Conservation (phyloP, 1,284 basidiomycete species). For the Fomitopsis betulina region DNA sequence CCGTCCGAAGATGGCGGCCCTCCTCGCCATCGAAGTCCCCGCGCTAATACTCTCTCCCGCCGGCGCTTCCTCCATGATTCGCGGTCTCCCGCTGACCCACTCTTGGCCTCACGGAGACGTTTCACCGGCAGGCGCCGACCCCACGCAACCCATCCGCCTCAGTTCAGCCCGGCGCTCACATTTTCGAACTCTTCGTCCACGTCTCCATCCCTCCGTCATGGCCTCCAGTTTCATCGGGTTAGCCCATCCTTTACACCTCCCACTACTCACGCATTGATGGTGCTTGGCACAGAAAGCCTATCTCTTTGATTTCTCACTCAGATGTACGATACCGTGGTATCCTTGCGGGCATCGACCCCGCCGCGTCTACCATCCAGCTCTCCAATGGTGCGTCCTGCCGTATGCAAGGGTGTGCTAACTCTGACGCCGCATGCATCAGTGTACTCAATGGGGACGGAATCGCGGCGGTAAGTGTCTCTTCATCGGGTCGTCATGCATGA, state of each 20-base stretch:
- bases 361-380: slow-evolving; percentile 80
- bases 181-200: slow-evolving; percentile 4
- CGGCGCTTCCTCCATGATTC: neutral
- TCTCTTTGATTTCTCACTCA: slow-evolving; percentile 86
- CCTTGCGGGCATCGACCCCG: slow-evolving; percentile 80
- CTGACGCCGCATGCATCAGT: slow-evolving; percentile 40
- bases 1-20: neutral
- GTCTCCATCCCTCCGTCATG: slow-evolving; percentile 37
- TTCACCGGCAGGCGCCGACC: neutral
- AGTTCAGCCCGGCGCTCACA: neutral
- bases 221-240: slow-evolving; percentile 73
- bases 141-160: neutral
- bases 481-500: slow-evolving; percentile 18
- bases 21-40: neutral
- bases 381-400: slow-evolving; percentile 59
- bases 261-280: slow-evolving; percentile 11
- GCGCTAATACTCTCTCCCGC: neutral
- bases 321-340: slow-evolving; percentile 89
- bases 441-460: slow-evolving; percentile 86
- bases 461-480: slow-evolving; percentile 61
- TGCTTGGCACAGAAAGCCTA: slow-evolving; percentile 62
- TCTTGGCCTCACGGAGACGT: neutral
- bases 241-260: slow-evolving; percentile 11
- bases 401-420: neutral
- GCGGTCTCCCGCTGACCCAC: neutral